These are phyloP conservation scores for Candida adriatica DNA, from an alignment of 805 yeast genomes.

Conservation along the genomic window DNA sequence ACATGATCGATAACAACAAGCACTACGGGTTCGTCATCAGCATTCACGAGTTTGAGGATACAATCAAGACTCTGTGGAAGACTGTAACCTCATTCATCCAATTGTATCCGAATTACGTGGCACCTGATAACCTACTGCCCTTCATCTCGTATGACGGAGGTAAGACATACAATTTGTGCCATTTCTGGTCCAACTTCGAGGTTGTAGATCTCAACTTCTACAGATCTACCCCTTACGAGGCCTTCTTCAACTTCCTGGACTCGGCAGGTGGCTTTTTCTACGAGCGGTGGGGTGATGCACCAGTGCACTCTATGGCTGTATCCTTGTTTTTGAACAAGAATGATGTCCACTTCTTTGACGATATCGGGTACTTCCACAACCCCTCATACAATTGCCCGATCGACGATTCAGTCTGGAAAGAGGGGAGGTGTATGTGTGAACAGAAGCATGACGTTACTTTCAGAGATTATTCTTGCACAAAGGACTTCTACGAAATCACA, in stretches of 20 bases:
- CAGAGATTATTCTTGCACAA: slow-evolving; percentile 65
- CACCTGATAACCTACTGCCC: slow-evolving; percentile 47
- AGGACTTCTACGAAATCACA: slow-evolving; percentile 49
- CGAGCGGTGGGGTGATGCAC: slow-evolving; percentile 90
- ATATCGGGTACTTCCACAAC: slow-evolving; percentile 72
- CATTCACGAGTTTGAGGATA: slow-evolving; percentile 57
- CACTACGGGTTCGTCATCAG: slow-evolving; percentile 72
- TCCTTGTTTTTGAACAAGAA: slow-evolving; percentile 62
- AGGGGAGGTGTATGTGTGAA: slow-evolving; percentile 46
- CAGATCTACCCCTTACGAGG: slow-evolving; percentile 38
- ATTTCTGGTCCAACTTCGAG: slow-evolving; percentile 63
- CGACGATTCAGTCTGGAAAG: slow-evolving; percentile 34
- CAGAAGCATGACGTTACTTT: slow-evolving; percentile 67
- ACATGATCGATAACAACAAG: slow-evolving; percentile 54
- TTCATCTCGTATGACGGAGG: slow-evolving; percentile 43
- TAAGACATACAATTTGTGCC: slow-evolving; percentile 44
- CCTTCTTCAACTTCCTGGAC: slow-evolving; percentile 41
- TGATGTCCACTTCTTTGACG: slow-evolving; percentile 72
- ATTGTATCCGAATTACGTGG: slow-evolving; percentile 37
- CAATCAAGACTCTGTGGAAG: slow-evolving; percentile 47
- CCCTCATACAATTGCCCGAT: slow-evolving; percentile 61
- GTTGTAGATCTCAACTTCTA: slow-evolving; percentile 45
- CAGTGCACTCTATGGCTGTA: slow-evolving; percentile 82
- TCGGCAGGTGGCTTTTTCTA: slow-evolving; percentile 45
- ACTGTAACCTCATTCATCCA: slow-evolving; percentile 40